Evolutionary conservation across 768 basidiomycete genomes (phyloP).

Genomic region (Pholiota conissans): DNA sequence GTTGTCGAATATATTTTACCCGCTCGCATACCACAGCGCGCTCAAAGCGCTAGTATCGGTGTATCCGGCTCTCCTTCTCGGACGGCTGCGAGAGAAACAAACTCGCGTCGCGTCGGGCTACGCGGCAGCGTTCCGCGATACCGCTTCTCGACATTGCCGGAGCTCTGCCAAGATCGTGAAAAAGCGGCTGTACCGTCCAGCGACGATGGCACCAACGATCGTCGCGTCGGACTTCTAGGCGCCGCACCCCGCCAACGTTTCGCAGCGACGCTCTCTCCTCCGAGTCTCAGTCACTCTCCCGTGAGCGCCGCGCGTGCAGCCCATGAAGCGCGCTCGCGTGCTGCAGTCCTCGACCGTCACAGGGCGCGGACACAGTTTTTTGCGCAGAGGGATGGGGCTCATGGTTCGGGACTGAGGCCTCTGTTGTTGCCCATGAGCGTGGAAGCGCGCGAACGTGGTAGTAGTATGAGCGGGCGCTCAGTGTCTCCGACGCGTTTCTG

Average conservation of each 20-base stretch:
- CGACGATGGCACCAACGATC: neutral
- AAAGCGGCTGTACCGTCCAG: too few species aligned
- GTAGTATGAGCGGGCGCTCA: neutral
- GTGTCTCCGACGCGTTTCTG: neutral
- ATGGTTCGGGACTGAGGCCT: neutral
- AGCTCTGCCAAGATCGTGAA: too few species aligned
- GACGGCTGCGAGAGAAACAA: neutral
- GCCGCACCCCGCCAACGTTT: neutral
- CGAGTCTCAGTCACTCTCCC: neutral
- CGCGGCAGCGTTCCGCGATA: neutral
- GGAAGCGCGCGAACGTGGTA: neutral
- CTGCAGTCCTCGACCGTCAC: neutral
- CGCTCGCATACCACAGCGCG: neutral
- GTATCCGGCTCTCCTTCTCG: neutral
- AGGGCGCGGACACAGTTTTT: neutral
- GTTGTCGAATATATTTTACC: neutral
- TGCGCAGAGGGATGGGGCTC: conserved; percentile 2
- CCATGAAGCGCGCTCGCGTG: neutral
- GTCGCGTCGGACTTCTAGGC: neutral
- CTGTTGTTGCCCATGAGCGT: conserved; percentile 4
- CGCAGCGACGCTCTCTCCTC: neutral
- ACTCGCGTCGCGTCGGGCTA: conserved; percentile 3
- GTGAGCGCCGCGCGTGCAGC: neutral
- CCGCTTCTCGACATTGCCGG: neutral
- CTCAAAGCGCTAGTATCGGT: neutral